Conservation (phyloP, 139 green algal species). For the Chlamydomonas schloesseri region DNA sequence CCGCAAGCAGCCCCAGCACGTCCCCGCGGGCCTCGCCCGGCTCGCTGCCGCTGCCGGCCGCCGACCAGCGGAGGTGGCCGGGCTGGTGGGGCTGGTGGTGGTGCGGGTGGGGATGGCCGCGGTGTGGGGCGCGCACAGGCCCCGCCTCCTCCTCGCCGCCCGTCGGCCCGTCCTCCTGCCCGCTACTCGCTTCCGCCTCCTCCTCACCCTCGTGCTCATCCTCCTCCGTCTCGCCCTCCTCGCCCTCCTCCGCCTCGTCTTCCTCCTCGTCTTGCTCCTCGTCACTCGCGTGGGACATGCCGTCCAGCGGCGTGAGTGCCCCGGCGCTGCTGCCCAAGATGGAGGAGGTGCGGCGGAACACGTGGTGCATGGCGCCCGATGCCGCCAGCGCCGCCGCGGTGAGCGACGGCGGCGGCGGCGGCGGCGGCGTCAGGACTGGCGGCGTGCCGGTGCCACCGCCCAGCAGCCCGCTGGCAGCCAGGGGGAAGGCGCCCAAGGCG, state of each 20-base stretch:
- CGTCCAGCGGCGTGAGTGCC: constrained; percentile 3
- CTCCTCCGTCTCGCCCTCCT: constrained; percentile 1
- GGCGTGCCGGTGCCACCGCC: no score
- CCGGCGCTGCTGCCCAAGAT: constrained; percentile 10
- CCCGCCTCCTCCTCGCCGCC: background rate
- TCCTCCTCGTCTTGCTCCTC: background rate
- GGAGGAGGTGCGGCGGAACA: constrained; percentile 1
- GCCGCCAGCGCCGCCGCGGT: background rate
- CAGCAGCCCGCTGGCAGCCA: no score
- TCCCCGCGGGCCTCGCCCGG: no score
- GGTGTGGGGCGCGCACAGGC: no score
- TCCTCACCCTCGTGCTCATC: background rate
- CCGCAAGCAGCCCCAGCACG: no score
- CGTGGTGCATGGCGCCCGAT: background rate
- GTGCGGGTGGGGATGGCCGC: no score
- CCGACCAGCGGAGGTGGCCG: no score
- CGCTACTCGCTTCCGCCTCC: background rate
- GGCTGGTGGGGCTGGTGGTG: no score
- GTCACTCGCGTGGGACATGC: background rate
- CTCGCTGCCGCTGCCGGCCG: no score
- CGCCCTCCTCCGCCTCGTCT: background rate
- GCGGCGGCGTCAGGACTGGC: no score
- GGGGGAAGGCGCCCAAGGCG: no score
- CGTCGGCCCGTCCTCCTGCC: background rate
- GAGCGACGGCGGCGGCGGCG: background rate